A percentile compares a stretch with the other conserved stretches of the same genome.
Evolutionary conservation across 116 monocot genomes (phyloP).

Genomic region (Iris pallida): DNA sequence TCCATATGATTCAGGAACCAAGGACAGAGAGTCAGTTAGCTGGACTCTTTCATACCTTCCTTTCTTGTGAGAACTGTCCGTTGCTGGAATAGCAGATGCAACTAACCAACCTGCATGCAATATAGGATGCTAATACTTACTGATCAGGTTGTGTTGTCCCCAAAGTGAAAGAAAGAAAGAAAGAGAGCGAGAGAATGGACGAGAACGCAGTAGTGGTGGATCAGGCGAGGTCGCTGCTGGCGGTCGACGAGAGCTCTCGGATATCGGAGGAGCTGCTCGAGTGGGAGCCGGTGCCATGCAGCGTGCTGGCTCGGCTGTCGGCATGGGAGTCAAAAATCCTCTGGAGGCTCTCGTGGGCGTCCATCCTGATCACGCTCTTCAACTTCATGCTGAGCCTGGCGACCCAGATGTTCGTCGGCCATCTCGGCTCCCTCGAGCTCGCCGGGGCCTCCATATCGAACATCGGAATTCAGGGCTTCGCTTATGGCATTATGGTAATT

Average conservation of each 20-base stretch:
- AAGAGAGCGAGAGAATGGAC: no score
- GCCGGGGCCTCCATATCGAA: constrained; percentile 77
- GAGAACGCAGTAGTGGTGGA: no score
- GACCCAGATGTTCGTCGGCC: constrained; percentile 72
- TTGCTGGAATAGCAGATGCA: no score
- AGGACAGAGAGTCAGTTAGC: no score
- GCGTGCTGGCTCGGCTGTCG: constrained; percentile 5
- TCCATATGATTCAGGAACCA: no score
- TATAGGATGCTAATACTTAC: no score
- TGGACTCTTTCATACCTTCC: no score
- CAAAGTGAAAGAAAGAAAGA: no score
- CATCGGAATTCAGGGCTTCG: constrained; percentile 60
- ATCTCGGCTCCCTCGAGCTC: constrained; percentile 45
- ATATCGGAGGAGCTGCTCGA: constrained; percentile 41
- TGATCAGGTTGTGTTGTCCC: no score
- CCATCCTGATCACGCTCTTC: constrained; percentile 43
- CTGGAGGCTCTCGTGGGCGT: constrained; percentile 64
- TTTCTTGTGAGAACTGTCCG: no score
- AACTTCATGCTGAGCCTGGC: constrained; percentile 66
- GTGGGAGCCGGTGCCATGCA: constrained; percentile 19
- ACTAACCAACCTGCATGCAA: no score
- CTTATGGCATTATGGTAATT: constrained; percentile 71
- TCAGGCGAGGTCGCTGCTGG: constrained; percentile 8
- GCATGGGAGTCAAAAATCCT: constrained; percentile 57
- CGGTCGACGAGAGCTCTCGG: constrained; percentile 22